Evolutionary conservation across 148 eudicot species (phyloP), one percentile per base, ranked within the genome.

Genomic region (Camellia granthamiana): DNA sequence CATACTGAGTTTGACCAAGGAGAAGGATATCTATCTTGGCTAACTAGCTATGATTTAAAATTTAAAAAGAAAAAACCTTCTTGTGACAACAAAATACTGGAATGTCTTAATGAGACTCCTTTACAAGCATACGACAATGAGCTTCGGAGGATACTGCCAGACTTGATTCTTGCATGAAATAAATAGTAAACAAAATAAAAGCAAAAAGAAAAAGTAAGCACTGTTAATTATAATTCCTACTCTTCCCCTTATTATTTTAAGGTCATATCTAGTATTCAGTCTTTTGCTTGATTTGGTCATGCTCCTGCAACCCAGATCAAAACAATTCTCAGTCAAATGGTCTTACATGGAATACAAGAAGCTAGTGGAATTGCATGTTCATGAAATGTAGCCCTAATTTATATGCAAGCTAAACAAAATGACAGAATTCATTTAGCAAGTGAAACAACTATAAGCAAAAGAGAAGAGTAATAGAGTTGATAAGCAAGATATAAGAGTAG

Each of bases 331-430:
- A 18, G 19, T 18, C 64, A 19, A 0, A 49, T 60, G 64, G 64
- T 4, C 21, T 60, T 60, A 3, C 64, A 15, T 4, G 5, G 19
- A 3, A 60, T 16, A 18, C 19, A 60, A n/a, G 3, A 70, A 70
- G 13, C 30, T 7, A 46, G 74, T 70, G 74, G 6, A 70, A 47
- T 5, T 30, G 19, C 30, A 18, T 46, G 46, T 69, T 16, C 18
- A 70, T 19, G 5, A 43, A 69, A 8, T 71, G 74, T 8, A 49
- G 44, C 23, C n/a, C 15, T 18, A 21, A 46, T 19, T 47, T n/a
- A 71, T 21, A 52, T 12, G 43, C 42, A 72, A 69, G 44, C 60
- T 51, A 19, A 72, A 52, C 76, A 30, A 72, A 51, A 72, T 70
- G 10, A 70, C 30, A 47, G 55, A 70, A 54, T 19, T 21, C 42